Conservation (phyloP, 257 asterid species). For the Paulownia fortunei region DNA sequence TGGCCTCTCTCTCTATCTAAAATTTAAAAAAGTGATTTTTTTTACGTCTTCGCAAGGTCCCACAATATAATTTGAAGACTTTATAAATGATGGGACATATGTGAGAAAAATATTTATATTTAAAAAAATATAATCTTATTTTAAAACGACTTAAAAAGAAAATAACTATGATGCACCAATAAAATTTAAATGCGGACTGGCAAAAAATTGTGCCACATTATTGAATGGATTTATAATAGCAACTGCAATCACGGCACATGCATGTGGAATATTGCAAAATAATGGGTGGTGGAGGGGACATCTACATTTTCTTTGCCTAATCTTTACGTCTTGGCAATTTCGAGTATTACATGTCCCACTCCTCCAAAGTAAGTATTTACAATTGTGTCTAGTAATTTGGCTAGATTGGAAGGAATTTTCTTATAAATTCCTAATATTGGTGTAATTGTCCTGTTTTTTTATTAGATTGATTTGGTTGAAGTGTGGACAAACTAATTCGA, state of each 20-base stretch:
- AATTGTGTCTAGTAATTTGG: background rate
- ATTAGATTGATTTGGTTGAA: background rate
- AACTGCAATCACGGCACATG: constrained; percentile 44
- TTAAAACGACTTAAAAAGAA: background rate
- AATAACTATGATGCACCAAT: background rate
- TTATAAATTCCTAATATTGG: too few relatives aligned
- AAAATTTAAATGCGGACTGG: background rate
- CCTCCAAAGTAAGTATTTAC: background rate
- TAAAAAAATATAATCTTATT: background rate
- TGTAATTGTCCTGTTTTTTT: background rate
- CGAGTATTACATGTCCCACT: constrained; percentile 39
- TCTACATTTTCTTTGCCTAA: constrained; percentile 29
- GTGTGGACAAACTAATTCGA: background rate
- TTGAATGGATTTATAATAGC: background rate
- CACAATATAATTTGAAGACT: too few relatives aligned
- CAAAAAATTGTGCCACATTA: background rate
- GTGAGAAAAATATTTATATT: too few relatives aligned
- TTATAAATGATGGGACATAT: too few relatives aligned
- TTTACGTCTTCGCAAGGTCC: too few relatives aligned
- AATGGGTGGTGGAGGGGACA: constrained; percentile 5
- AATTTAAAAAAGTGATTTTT: too few relatives aligned
- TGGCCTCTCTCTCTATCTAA: background rate
- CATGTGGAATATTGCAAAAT: background rate
- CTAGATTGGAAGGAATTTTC: background rate
- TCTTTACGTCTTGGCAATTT: constrained; percentile 45